These are phyloP conservation scores for Arachis hypogaea DNA, from an alignment of 306 rosid species.

Conservation along the genomic window DNA sequence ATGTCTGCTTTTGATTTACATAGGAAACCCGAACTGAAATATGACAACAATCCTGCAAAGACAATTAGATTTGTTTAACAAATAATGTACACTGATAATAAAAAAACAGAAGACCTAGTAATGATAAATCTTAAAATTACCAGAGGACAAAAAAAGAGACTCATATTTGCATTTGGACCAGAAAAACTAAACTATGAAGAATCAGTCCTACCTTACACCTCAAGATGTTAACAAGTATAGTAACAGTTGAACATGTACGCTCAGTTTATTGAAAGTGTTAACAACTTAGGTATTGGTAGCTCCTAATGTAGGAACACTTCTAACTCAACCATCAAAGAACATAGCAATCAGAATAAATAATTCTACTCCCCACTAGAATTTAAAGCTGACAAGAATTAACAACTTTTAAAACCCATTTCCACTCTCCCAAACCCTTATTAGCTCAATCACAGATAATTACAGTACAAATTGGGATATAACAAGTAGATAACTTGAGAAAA, in stretches of 20 bases:
- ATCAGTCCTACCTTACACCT: conserved; percentile 12
- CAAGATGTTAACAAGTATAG: conserved; percentile 31
- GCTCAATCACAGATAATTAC: conserved; percentile 6
- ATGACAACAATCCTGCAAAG: conserved; percentile 43
- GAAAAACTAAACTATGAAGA: conserved; percentile 30
- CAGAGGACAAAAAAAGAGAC: conserved; percentile 13
- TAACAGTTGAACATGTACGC: background rate
- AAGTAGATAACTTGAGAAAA: conserved; percentile 15
- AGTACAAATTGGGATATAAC: conserved; percentile 22
- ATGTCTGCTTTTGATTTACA: conserved; percentile 34
- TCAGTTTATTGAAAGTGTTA: background rate
- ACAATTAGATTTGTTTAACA: conserved; percentile 32
- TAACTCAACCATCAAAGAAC: conserved; percentile 10
- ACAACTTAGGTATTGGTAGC: conserved; percentile 5
- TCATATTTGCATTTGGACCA: conserved; percentile 6
- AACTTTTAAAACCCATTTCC: background rate
- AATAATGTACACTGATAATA: background rate
- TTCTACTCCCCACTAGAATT: conserved; percentile 8
- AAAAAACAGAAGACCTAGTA: conserved; percentile 12
- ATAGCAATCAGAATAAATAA: conserved; percentile 11
- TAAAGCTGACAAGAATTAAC: conserved; percentile 3
- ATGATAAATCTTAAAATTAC: conserved; percentile 12
- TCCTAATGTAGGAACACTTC: background rate
- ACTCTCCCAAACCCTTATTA: background rate
- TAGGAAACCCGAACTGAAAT: conserved; percentile 30